Base-by-base conservation (phyloP, 257 asterid species). In the Jacaranda mimosifolia region DNA sequence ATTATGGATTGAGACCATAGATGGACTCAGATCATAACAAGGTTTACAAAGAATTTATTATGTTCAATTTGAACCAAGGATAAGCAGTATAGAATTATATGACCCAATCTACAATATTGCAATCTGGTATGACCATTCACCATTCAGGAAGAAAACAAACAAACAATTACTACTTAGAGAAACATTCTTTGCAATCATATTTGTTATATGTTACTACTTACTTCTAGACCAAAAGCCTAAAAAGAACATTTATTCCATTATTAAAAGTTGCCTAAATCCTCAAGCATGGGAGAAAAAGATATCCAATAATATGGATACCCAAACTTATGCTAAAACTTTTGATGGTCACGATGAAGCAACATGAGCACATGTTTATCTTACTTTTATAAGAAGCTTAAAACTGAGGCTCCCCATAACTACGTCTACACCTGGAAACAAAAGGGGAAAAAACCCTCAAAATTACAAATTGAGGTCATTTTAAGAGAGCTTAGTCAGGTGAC, bases 171-270 rank as follows among this genome's bases (percentile, higher is more conserved):
- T 58, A 11, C 15, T 13, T 14, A 62, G 17, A 19, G 32, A 18
- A 17, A 57, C 43, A 38, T 36, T 68, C 55, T 57, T 46, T 45
- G 53, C 72, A 48, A 17, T 63, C 17, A 38, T 38, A 55, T 63
- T 18, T 62, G 3, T 40, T 32, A 46, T n/a, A 70, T 1, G 14
- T n/a, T n/a, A n/a, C n/a, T n/a, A n/a, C n/a, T 49, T 68, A 68
- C 72, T 46, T 70, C 55, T 51, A 17, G 40, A 15, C 81, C 70
- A 14, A 42, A 46, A 55, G 40, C 18, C 62, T 38, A 57, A 45
- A 58, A 11, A 26, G 65, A 60, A 15, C 60, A 36, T 58, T 46
- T 57, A 58, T 70, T 40, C 38, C 56, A 32, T 58, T 51, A 18
- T 9, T 18, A 38, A 13, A 60, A 42, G 36, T 35, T 17, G 57